Conservation (phyloP, 1,139 yeast genomes). For the Groenewaldozyma auringiensis region DNA sequence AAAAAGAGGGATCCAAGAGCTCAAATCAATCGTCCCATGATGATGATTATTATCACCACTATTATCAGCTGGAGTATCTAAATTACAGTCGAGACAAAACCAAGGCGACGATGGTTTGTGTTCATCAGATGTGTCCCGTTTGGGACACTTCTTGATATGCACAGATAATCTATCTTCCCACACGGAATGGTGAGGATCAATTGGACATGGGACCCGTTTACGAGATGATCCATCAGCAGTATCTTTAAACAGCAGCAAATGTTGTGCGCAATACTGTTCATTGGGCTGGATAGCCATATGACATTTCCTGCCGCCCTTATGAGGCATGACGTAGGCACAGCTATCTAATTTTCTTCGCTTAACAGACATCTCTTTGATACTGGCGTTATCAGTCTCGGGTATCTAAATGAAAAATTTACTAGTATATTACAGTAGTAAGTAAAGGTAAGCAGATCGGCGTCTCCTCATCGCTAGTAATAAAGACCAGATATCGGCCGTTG, state of each 20-base stretch:
- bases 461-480: no score
- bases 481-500: no score
- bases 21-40: neutral
- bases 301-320: slow-evolving; percentile 47
- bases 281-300: slow-evolving; percentile 51
- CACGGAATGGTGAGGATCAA: slow-evolving; percentile 67
- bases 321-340: slow-evolving; percentile 43
- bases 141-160: slow-evolving; percentile 58
- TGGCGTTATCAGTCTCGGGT: no score
- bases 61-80: neutral
- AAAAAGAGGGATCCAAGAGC: slow-evolving; percentile 27
- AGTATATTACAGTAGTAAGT: no score
- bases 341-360: slow-evolving; percentile 32
- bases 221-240: slow-evolving; percentile 24
- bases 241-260: slow-evolving; percentile 26
- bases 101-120: no score
- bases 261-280: slow-evolving; percentile 57
- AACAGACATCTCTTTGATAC: no score
- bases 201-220: slow-evolving; percentile 64
- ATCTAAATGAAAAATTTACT: no score
- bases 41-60: slow-evolving; percentile 14
- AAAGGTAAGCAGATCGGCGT: no score
- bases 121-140: slow-evolving; percentile 32
- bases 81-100: neutral
- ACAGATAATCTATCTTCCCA: slow-evolving; percentile 49